A percentile compares a stretch with the other conserved stretches of the same genome.
Conservation (phyloP, 345 rosid species). For the Raphanus sativus region DNA sequence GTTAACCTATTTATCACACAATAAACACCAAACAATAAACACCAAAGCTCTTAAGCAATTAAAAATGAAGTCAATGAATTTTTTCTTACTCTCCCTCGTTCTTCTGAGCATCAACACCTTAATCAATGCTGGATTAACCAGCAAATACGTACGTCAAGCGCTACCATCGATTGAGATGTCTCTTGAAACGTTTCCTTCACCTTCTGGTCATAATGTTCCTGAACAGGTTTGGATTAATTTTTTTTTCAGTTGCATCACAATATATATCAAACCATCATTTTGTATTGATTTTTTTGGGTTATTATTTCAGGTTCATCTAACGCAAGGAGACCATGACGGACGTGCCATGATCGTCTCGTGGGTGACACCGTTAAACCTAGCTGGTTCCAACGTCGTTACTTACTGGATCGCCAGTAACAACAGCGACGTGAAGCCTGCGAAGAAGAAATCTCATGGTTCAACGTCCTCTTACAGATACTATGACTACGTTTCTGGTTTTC, state of each 20-base stretch:
- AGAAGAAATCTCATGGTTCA: slow-evolving; percentile 32
- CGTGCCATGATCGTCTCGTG: slow-evolving; percentile 47
- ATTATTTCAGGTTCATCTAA: slow-evolving; percentile 45
- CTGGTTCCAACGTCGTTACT: slow-evolving; percentile 36
- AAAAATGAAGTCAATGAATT: slow-evolving; percentile 11
- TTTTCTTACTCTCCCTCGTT: background rate
- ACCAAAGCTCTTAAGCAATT: background rate
- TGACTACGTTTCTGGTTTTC: slow-evolving; percentile 47
- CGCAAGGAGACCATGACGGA: slow-evolving; percentile 53
- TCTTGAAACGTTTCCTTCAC: slow-evolving; percentile 26
- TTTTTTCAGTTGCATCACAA: background rate
- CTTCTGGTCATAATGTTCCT: slow-evolving; percentile 19
- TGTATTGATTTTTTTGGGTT: background rate
- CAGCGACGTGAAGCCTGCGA: background rate
- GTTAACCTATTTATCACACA: background rate
- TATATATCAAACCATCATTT: background rate
- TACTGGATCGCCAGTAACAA: slow-evolving; percentile 37
- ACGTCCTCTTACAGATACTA: slow-evolving; percentile 40
- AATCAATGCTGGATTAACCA: slow-evolving; percentile 17
- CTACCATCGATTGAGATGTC: slow-evolving; percentile 29
- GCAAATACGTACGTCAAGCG: slow-evolving; percentile 20
- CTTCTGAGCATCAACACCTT: slow-evolving; percentile 5
- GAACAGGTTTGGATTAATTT: slow-evolving; percentile 28
- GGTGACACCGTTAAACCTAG: slow-evolving; percentile 42
- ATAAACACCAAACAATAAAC: too few species aligned